Base-by-base conservation (phyloP, 306 rosid species). In the Pterocarpus santalinus region DNA sequence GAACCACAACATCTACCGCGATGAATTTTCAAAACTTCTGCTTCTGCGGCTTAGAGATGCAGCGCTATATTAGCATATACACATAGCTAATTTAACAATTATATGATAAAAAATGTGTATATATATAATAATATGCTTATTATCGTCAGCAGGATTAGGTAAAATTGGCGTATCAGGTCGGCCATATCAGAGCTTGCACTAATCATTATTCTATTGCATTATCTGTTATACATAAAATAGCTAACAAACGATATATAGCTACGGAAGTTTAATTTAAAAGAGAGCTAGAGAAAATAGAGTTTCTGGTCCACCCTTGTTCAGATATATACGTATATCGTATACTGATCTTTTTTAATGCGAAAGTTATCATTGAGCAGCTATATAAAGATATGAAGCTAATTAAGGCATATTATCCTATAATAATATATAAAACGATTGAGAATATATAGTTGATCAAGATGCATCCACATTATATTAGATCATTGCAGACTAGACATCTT, bases 111-210 rank as follows among this genome's bases (percentile, higher is more conserved):
- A 81, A 65, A 82, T 64, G 74, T 51, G 15, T n/a, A 13, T 3
- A 3, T 51, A n/a, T 51, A 13, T 51, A 51, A 51, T 51, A 47
- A 4, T 47, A 61, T 47, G 84, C 60, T 65, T 56, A 64, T 69
- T 22, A 75, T 76, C 83, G 83, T 80, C 82, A 78, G 85, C 73
- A 63, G 77, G 80, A 81, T 89, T 85, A 87, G 93, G 90, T 89
- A 77, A 81, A 88, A 81, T 73, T 80, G 83, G 80, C 79, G 77
- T 82, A 87, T 85, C 89, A 83, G 86, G 92, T 89, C 88, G 88
- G 92, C 89, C 88, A 87, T 85, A 87, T 85, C 65, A 56, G 46
- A 56, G 4, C 74, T 78, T 72, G 87, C 90, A 83, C 86, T 85
- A 65, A 66, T 65, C 62, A 82, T 89, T 83, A 83, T 82, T 85